phyloP scores from a whole-genome alignment of 2,329 filamentous ascomycete species.

The Teratosphaeriaceae sp. region DNA sequence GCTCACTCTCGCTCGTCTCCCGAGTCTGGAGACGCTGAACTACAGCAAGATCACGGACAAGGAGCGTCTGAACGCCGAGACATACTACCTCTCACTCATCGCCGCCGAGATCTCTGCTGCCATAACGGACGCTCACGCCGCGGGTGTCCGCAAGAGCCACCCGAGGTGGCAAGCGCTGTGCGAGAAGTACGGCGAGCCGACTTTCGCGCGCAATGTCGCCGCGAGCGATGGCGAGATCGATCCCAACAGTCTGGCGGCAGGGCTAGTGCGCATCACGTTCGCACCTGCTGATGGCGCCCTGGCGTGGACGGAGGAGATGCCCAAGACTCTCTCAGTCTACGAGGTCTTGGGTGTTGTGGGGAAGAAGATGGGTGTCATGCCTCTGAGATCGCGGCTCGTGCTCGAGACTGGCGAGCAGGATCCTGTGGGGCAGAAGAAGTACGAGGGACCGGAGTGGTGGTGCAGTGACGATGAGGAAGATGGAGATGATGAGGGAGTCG shows the following conservation, averaged over 20 bases:
- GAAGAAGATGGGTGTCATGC: conserved; percentile 58
- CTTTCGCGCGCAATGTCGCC: conserved; percentile 37
- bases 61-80: conserved; percentile 81
- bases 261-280: conserved; percentile 60
- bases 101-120: conserved; percentile 63
- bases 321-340: conserved; percentile 74
- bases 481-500: conserved; percentile 25
- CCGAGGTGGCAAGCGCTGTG: conserved; percentile 70
- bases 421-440: conserved; percentile 49
- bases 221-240: conserved; percentile 42
- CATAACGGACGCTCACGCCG: conserved; percentile 44
- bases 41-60: conserved; percentile 61
- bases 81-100: conserved; percentile 86
- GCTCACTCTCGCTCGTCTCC: conserved; percentile 73
- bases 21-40: conserved; percentile 62
- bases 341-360: conserved; percentile 72
- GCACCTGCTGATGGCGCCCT: conserved; percentile 40
- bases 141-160: conserved; percentile 55
- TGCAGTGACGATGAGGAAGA: conserved; percentile 35
- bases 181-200: conserved; percentile 65
- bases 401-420: conserved; percentile 94
- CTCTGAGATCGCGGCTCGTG: conserved; percentile 59
- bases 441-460: conserved; percentile 31
- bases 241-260: conserved; percentile 73
- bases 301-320: conserved; percentile 47